phyloP scores from a whole-genome alignment of 2,329 filamentous ascomycete genomes.

The Aureobasidium sp. region DNA sequence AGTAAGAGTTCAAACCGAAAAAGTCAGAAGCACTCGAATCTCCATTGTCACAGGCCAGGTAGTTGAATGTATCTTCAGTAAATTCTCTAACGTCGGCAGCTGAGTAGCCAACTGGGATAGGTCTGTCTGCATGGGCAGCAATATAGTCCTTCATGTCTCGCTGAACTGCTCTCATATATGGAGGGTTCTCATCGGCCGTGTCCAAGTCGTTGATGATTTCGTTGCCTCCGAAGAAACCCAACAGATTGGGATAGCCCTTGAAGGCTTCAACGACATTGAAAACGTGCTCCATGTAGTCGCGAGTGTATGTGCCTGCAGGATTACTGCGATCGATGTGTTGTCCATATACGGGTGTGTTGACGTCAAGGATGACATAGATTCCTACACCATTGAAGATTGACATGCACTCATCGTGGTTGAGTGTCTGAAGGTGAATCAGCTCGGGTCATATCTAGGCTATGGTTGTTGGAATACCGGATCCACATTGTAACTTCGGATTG shows the following conservation, averaged over 20 bases:
- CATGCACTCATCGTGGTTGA: conserved; percentile 54
- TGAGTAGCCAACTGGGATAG: conserved; percentile 60
- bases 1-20: conserved; percentile 70
- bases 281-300: conserved; percentile 47
- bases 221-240: conserved; percentile 58
- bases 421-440: conserved; percentile 14
- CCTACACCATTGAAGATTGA: conserved; percentile 56
- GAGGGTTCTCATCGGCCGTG: conserved; percentile 37
- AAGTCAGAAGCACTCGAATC: conserved; percentile 59
- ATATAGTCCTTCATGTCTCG: conserved; percentile 64
- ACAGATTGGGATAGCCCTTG: conserved; percentile 56
- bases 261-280: conserved; percentile 59
- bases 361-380: conserved; percentile 59
- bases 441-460: not conserved
- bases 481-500: conserved; percentile 57
- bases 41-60: conserved; percentile 56
- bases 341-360: conserved; percentile 52
- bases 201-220: conserved; percentile 55
- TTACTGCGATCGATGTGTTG: conserved; percentile 49
- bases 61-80: conserved; percentile 66
- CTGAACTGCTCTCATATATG: conserved; percentile 53
- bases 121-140: conserved; percentile 45
- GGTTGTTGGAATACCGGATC: conserved; percentile 34
- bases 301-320: conserved; percentile 47
- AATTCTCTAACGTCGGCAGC: conserved; percentile 67